Evolutionary conservation across 2,329 filamentous ascomycete genomes (phyloP).

Genomic region (Colletotrichum euphorbiae): DNA sequence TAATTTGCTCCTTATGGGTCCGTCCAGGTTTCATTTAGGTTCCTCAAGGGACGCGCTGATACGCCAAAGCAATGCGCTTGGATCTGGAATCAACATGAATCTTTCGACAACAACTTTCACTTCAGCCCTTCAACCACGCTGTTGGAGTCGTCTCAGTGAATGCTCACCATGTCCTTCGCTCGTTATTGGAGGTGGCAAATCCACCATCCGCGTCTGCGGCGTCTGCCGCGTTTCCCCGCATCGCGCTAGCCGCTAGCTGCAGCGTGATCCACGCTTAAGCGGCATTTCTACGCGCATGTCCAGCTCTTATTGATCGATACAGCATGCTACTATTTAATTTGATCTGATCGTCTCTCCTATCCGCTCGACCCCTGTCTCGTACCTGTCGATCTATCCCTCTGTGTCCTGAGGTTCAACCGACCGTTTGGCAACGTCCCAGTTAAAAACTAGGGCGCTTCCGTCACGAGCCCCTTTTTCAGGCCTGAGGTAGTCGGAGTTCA

Average conservation of each 20-base stretch:
- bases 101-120: constrained; percentile 4
- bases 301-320: background rate
- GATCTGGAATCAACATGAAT: constrained; percentile 25
- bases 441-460: too few species aligned
- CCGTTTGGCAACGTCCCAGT: too few species aligned
- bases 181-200: constrained; percentile 19
- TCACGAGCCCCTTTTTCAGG: too few species aligned
- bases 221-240: constrained; percentile 26
- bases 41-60: constrained; percentile 22
- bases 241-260: constrained; percentile 36
- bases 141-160: background rate
- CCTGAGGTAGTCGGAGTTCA: too few species aligned
- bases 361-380: constrained; percentile 10
- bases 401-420: too few species aligned
- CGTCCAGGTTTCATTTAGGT: constrained; percentile 34
- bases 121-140: background rate
- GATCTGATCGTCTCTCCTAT: background rate
- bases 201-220: constrained; percentile 18
- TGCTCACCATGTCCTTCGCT: constrained; percentile 1
- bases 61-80: constrained; percentile 31
- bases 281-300: constrained; percentile 14
- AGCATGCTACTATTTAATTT: background rate
- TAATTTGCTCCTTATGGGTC: constrained; percentile 37
- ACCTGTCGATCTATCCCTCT: constrained; percentile 20
- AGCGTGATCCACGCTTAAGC: constrained; percentile 12